These are phyloP conservation scores for Begonia masoniana DNA, from an alignment of 306 rosid species.

Conservation along the genomic window DNA sequence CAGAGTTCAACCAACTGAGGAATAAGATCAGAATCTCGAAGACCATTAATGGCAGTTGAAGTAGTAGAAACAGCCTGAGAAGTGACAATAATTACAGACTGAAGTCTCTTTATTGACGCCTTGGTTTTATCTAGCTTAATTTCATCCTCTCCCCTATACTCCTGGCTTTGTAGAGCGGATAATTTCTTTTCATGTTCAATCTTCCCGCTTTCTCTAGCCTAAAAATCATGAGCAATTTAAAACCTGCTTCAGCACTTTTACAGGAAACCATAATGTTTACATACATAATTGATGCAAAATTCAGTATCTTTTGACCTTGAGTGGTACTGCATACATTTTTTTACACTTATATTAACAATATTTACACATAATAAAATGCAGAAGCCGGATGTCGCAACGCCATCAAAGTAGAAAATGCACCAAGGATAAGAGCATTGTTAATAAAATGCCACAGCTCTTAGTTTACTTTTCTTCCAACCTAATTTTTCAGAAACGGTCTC, in stretches of 20 bases:
- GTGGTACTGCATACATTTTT: too few relatives aligned
- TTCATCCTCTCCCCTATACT: conserved; percentile 87
- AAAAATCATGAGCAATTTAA: conserved; percentile 17
- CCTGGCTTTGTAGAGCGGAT: conserved; percentile 69
- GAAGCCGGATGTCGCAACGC: too few relatives aligned
- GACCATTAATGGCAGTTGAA: conserved; percentile 63
- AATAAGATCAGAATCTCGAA: conserved; percentile 84
- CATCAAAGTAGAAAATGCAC: too few relatives aligned
- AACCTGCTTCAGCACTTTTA: conserved; percentile 18
- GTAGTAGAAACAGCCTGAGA: conserved; percentile 96
- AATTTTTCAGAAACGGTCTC: too few relatives aligned
- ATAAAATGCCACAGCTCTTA: too few relatives aligned
- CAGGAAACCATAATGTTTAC: conserved; percentile 15
- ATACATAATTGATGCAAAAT: conserved; percentile 7
- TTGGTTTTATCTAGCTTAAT: conserved; percentile 83
- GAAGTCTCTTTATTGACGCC: conserved; percentile 70
- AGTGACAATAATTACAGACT: conserved; percentile 74
- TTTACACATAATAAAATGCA: too few relatives aligned
- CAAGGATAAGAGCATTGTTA: too few relatives aligned
- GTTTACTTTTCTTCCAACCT: too few relatives aligned
- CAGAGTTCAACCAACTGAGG: conserved; percentile 90
- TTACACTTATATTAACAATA: too few relatives aligned
- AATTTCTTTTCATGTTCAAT: conserved; percentile 86
- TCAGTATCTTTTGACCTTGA: too few relatives aligned
- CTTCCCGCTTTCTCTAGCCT: conserved; percentile 91